Evolutionary conservation across 139 green algal genomes (phyloP), one percentile per base, ranked within the genome.

Genomic region (Mychonastes homosphaera): DNA sequence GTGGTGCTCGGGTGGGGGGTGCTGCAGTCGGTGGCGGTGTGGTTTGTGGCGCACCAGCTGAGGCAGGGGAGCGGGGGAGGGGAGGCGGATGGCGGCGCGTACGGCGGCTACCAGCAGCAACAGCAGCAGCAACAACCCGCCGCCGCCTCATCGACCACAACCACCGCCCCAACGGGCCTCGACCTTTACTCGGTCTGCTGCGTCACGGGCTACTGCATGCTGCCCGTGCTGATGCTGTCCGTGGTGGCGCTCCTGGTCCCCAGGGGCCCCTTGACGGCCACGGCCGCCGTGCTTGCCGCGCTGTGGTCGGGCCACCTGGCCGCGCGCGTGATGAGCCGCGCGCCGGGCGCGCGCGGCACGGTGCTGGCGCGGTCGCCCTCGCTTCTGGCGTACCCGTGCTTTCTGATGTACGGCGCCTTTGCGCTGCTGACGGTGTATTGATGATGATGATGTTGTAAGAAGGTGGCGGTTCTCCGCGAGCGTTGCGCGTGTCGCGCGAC

Each of bases 1-100:
- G 78, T 96, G 48, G 88, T 96, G 49, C 67, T 97, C 29, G 89
- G 89, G 18, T 96, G 89, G 89, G 87, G 71, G 30, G 81, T 91
- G 5, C 73, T 92, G n/a, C 82, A 79, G 36, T 83, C 74, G 15
- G 58, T 76, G 3, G 60, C 87, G 29, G 39, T 97, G 10, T 96
- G 83, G 79, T 80, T 77, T 39, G 29, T 87, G 19, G 55, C 79
- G 34, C 75, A 77, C 51, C 75, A 83, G 55, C 65, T 86, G 15
- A 71, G 63, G 27, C n/a, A n/a, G n/a, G n/a, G n/a, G n/a, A n/a
- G n/a, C n/a, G n/a, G n/a, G n/a, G n/a, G n/a, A n/a, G n/a, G n/a
- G n/a, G n/a, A n/a, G n/a, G n/a, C n/a, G n/a, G n/a, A n/a, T n/a
- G n/a, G n/a, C n/a, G n/a, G n/a, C n/a, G n/a, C n/a, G n/a, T n/a